These are phyloP conservation scores for Epichloe brachyelytri DNA, from an alignment of 2,329 filamentous ascomycete genomes.

Conservation along the genomic window DNA sequence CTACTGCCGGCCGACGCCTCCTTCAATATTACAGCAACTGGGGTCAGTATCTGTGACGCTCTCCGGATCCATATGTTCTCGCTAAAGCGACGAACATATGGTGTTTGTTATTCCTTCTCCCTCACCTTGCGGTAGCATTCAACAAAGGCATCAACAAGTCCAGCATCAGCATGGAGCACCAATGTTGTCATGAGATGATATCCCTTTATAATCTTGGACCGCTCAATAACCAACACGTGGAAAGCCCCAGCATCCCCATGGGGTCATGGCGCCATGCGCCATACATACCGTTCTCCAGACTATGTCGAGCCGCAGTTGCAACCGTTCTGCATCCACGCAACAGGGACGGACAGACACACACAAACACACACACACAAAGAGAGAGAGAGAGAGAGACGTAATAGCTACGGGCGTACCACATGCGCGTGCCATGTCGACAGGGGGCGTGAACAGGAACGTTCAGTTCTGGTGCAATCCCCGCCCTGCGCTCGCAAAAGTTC, in stretches of 20 bases:
- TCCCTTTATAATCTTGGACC: background rate
- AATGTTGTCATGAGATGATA: background rate
- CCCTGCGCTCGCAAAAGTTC: conserved; percentile 12
- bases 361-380: no score
- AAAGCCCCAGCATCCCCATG: conserved; percentile 6
- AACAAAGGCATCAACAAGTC: no score
- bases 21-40: background rate
- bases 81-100: no score
- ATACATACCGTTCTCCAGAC: background rate
- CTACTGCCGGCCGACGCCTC: background rate
- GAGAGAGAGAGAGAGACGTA: no score
- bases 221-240: conserved; percentile 6
- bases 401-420: no score
- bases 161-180: no score
- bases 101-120: no score
- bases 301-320: background rate
- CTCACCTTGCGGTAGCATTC: no score
- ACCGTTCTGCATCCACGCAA: background rate
- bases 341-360: no score
- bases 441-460: conserved; percentile 3
- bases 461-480: conserved; percentile 8
- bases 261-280: conserved; percentile 5
- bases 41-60: background rate
- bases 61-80: no score
- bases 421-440: background rate